Evolutionary conservation across 176 grass and related monocot genomes (phyloP).

Genomic region (Pontederia paniculata): DNA sequence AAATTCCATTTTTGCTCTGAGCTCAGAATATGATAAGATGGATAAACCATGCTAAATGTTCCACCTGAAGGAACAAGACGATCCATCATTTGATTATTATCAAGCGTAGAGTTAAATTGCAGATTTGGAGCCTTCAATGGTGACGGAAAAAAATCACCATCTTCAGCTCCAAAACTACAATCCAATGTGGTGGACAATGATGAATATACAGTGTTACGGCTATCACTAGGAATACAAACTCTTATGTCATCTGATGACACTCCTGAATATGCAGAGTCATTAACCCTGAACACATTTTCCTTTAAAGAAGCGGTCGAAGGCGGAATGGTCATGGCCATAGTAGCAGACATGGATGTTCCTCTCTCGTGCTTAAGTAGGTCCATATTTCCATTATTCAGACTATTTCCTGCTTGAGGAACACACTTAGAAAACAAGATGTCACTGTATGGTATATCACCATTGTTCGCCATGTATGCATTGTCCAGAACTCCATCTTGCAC

Average conservation of each 20-base stretch:
- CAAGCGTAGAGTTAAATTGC: slow-evolving; percentile 3
- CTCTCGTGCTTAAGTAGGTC: slow-evolving; percentile 19
- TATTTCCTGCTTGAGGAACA: slow-evolving; percentile 19
- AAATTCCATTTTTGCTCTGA: slow-evolving; percentile 9
- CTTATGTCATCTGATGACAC: slow-evolving; percentile 16
- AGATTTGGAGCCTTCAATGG: slow-evolving; percentile 1
- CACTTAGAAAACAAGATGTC: slow-evolving; percentile 29
- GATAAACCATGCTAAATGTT: slow-evolving; percentile 5
- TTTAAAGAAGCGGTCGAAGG: slow-evolving; percentile 14
- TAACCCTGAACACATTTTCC: slow-evolving; percentile 12
- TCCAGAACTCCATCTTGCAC: slow-evolving; percentile 29
- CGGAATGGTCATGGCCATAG: slow-evolving; percentile 32
- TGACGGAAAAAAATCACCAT: slow-evolving; percentile 12
- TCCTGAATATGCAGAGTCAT: slow-evolving; percentile 5
- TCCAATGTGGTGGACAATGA: background rate
- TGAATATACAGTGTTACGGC: slow-evolving; percentile 18
- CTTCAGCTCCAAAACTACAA: slow-evolving; percentile 8
- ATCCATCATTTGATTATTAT: slow-evolving; percentile 1
- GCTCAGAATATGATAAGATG: slow-evolving; percentile 18
- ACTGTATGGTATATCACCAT: background rate
- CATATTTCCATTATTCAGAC: slow-evolving; percentile 6
- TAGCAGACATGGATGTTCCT: slow-evolving; percentile 20
- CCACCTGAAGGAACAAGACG: background rate
- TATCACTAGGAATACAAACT: slow-evolving; percentile 14
- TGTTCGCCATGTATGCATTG: slow-evolving; percentile 24